Evolutionary conservation across 23 red algal species (phyloP), one percentile per base, ranked within the genome.

Genomic region (Gracilaria domingensis): DNA sequence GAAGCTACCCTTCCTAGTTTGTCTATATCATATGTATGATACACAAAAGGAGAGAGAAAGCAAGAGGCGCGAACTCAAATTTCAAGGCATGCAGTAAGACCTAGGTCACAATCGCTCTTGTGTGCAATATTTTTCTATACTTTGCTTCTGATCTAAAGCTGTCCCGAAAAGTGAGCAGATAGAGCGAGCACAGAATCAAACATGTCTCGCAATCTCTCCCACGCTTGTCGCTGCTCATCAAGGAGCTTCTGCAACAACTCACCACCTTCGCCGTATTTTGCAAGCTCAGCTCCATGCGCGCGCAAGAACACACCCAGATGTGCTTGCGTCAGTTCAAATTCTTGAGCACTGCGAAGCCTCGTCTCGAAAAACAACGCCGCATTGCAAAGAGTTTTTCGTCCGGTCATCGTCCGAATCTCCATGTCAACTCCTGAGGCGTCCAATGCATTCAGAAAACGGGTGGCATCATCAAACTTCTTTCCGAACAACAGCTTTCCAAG

Each of bases 281-380:
- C 55, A 38, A 97, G 60, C 26, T 67, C 72, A 20, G 50, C 44
- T 44, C 86, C 90, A 78, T 97, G 95, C 8, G 59, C 71, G 64
- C 40, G 59, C 60, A 97, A 66, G 65, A 94, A 97, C 44, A 91
- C 78, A 34, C 80, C 69, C 18, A 97, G 73, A 59, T 97, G 95
- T 60, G 95, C 95, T 72, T 93, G 85, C 4, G 75, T 87, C 14
- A 97, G 58, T 72, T 97, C 90, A 80, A 90, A 97, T 35, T 87
- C 84, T 37, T 51, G 23, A 9, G 80, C 12, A 13, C 58, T 34
- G 6, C 70, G 20, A 18, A 97, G 88, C 25, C 79, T 34, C 11
- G 65, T 61, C 18, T 26, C 37, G 76, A 97, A 97, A 81, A 73
- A 97, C 39, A 25, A 8, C 34, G 84, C 89, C 6, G 90, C 90